Base-by-base conservation (phyloP, 2,329 filamentous ascomycete species). In the Knoxdaviesia proteae region DNA sequence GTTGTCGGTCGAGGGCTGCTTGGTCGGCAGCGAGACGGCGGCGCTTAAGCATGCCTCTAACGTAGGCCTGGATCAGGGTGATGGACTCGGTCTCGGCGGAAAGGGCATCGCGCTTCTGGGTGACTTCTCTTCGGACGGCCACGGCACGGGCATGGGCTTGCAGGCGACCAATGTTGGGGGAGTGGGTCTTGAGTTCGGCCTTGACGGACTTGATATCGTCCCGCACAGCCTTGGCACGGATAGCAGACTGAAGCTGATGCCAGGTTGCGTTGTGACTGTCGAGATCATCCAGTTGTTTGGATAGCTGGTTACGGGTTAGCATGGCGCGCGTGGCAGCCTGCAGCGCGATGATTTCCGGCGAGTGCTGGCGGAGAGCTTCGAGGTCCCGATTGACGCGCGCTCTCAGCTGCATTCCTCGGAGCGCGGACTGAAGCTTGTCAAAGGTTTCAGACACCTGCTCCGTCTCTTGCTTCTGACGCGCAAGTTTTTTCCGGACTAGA, bases 251-350 rank as follows among this genome's bases (percentile, higher is more conserved):
- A 38, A 84, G 64, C 39, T 63, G 60, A 46, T 37, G 38, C 8
- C 42, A 44, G 10, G 34, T 32, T 7, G 42, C 40, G 2, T 32
- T n/a, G 41, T 42, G 41, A 10, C 42, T 29, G 10, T 93, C 84
- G 2, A 96, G 68, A 49, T 87, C 75, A 20, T 68, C 71, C 35
- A 98, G 67, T 1, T 84, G 63, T 38, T 75, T 70, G 20, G 80
- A 84, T 39, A 96, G 68, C 30, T 79, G 68, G 40, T 74, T 71
- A 38, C 90, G 76, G 36, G 82, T 63, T 48, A 93, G 67, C 69
- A 92, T 81, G 1, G 84, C 87, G 46, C 88, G 74, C 32, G 76
- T 68, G 6, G 87, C 62, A 31, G 77, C 75, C 58, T 98, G 90
- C 2, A 94, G 65, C 35, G 75, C 63, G 32, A 74, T 61, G 35